Conservation (phyloP, 768 basidiomycete genomes). For the Serendipita indica region DNA sequence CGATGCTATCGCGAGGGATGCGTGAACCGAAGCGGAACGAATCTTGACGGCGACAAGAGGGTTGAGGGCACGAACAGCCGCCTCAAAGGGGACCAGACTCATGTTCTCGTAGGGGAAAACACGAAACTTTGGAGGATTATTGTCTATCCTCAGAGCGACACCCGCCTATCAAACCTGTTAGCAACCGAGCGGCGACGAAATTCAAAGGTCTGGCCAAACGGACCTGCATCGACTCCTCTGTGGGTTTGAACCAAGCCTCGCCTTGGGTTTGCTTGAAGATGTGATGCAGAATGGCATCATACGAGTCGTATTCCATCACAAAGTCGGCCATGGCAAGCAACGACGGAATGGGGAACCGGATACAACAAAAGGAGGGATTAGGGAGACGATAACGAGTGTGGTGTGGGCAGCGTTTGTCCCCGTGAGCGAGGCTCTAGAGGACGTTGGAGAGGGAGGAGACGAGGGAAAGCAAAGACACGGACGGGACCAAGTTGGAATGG, state of each 20-base stretch:
- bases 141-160: not conserved
- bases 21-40: conserved; percentile 65
- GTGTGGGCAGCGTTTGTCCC: no score
- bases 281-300: conserved; percentile 56
- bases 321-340: no score
- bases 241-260: conserved; percentile 76
- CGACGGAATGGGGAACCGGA: no score
- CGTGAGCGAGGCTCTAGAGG: no score
- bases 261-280: conserved; percentile 69
- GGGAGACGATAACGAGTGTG: no score
- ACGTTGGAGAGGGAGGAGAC: no score
- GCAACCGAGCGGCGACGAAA: not conserved
- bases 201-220: not conserved
- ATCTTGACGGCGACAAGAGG: conserved; percentile 76
- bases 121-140: conserved; percentile 30
- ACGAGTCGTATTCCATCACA: conserved; percentile 51
- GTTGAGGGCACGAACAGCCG: conserved; percentile 57
- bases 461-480: no score
- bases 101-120: conserved; percentile 77
- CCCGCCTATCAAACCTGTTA: not conserved
- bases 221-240: conserved; percentile 35
- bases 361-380: no score
- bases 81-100: conserved; percentile 70
- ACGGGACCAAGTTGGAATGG: no score
- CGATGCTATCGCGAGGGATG: conserved; percentile 40